Conservation (phyloP, 1,284 basidiomycete species). For the Thecaphora thlaspeos region DNA sequence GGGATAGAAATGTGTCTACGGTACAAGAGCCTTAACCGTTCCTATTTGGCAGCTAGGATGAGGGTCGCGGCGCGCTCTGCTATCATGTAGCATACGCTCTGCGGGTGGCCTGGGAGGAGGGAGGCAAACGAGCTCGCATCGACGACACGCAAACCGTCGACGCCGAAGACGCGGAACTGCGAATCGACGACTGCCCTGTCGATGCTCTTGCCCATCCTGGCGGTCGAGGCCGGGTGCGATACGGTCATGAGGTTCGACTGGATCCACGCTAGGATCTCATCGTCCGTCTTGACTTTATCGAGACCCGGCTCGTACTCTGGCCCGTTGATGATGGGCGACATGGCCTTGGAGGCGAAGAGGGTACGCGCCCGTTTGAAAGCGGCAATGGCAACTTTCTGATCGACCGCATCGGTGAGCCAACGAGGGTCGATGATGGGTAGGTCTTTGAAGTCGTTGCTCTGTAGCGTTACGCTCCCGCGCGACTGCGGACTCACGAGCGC, state of each 20-base stretch:
- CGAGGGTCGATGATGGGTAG: constrained; percentile 60
- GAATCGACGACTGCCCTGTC: constrained; percentile 61
- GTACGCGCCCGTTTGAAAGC: constrained; percentile 28
- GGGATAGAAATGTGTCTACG: too few relatives aligned
- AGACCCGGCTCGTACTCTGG: constrained; percentile 56
- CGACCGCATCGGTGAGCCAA: constrained; percentile 41
- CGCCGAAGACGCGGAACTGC: constrained; percentile 62
- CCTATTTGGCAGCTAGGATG: too few relatives aligned
- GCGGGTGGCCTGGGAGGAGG: constrained; percentile 39
- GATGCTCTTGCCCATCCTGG: constrained; percentile 56
- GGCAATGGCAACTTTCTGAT: constrained; percentile 55
- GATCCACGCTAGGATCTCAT: constrained; percentile 59
- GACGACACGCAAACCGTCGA: constrained; percentile 61
- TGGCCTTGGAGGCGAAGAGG: constrained; percentile 51
- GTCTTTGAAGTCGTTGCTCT: constrained; percentile 58
- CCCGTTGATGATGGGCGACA: constrained; percentile 57
- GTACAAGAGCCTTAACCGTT: too few relatives aligned
- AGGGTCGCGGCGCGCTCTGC: constrained; percentile 32
- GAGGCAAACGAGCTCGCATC: constrained; percentile 63
- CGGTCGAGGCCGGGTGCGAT: constrained; percentile 58
- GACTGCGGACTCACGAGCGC: constrained; percentile 47
- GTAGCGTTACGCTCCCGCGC: constrained; percentile 58
- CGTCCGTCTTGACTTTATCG: constrained; percentile 56
- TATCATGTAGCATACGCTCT: constrained; percentile 42
- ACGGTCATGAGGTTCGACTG: constrained; percentile 58